These are phyloP conservation scores for Cadophora malorum DNA, from an alignment of 2,329 filamentous ascomycete genomes.

Conservation along the genomic window DNA sequence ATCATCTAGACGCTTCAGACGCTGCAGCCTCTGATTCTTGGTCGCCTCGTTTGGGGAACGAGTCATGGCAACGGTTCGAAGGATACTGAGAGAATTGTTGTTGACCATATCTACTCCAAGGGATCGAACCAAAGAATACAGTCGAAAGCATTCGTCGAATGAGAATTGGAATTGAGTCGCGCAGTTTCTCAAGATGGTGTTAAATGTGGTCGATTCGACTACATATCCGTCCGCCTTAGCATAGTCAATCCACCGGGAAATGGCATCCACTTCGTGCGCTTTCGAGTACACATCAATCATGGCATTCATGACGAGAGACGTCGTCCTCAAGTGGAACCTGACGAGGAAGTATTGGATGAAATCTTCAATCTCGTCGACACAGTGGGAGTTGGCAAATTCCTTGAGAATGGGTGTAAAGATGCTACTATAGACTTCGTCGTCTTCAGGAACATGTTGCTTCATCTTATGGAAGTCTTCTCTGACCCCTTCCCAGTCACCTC, in stretches of 20 bases:
- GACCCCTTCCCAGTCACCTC: conserved; percentile 42
- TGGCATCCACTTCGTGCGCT: conserved; percentile 40
- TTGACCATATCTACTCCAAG: conserved; percentile 12
- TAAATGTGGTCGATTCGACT: conserved; percentile 40
- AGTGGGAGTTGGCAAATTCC: conserved; percentile 39
- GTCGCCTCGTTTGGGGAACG: neutral
- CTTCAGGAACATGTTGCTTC: conserved; percentile 22
- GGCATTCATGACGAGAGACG: conserved; percentile 40
- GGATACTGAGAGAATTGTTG: conserved; percentile 4
- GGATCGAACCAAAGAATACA: conserved; percentile 34
- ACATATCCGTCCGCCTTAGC: conserved; percentile 30
- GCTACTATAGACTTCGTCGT: conserved; percentile 31
- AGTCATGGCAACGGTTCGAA: conserved; percentile 8
- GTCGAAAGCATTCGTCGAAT: conserved; percentile 34
- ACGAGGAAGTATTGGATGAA: conserved; percentile 40
- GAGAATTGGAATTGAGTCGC: conserved; percentile 36
- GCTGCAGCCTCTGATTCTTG: neutral
- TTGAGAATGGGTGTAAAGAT: conserved; percentile 43
- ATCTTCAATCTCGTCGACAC: conserved; percentile 39
- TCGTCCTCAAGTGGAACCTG: conserved; percentile 34
- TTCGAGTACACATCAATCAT: conserved; percentile 42
- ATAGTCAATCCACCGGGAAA: conserved; percentile 42
- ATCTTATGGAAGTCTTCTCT: conserved; percentile 39
- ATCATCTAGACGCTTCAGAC: conserved; percentile 6
- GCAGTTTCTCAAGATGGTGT: conserved; percentile 41